Evolutionary conservation across 345 rosid genomes (phyloP).

Genomic region (Syzygium grande): DNA sequence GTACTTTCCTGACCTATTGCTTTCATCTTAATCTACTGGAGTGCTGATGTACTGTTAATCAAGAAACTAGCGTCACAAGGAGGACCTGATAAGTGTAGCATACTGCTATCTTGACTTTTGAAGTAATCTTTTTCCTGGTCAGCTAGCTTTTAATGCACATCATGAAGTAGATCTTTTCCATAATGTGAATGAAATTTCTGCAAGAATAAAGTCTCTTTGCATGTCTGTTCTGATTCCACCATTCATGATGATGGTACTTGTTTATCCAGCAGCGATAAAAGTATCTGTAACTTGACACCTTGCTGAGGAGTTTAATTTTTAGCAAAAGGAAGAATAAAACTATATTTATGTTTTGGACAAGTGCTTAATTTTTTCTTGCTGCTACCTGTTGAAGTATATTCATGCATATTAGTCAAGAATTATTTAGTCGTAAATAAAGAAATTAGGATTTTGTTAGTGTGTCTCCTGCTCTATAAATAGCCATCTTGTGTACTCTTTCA

Average conservation of each 20-base stretch:
- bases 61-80: background rate
- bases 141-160: background rate
- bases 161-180: background rate
- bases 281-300: background rate
- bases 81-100: background rate
- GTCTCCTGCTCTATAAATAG: background rate
- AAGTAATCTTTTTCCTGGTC: background rate
- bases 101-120: background rate
- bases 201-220: background rate
- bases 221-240: background rate
- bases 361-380: background rate
- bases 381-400: background rate
- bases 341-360: background rate
- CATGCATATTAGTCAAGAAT: background rate
- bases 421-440: background rate
- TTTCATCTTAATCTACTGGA: background rate
- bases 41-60: background rate
- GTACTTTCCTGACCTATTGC: slow-evolving; percentile 26
- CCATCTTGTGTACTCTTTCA: background rate
- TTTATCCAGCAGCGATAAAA: background rate
- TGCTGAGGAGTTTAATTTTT: background rate
- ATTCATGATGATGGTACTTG: background rate
- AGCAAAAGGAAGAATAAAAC: background rate
- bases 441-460: background rate
- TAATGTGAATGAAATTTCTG: background rate